Conservation (phyloP, 495 filamentous ascomycete genomes). For the Annulohypoxylon maeteangense region DNA sequence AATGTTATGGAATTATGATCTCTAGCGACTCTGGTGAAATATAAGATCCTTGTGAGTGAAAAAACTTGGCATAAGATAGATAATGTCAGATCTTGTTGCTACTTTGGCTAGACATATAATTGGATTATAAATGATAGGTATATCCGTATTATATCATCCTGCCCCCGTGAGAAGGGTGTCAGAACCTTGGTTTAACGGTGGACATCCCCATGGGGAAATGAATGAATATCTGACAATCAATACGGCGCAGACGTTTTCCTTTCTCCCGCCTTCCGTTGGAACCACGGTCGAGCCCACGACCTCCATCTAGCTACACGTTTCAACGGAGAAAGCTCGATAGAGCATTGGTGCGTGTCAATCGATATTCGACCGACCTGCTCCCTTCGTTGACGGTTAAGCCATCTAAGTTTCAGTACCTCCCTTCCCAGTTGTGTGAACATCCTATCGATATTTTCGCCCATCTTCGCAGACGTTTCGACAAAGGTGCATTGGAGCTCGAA, state of each 20-base stretch:
- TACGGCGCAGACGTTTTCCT: conserved; percentile 20
- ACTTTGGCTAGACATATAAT: neutral
- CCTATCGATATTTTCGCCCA: conserved; percentile 50
- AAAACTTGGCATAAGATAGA: too few species aligned
- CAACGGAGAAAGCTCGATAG: conserved; percentile 13
- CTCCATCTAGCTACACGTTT: conserved; percentile 36
- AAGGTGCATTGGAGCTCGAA: conserved; percentile 42
- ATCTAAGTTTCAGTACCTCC: conserved; percentile 46
- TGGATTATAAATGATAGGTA: neutral
- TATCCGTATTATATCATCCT: neutral
- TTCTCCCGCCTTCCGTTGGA: conserved; percentile 25
- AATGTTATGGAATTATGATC: neutral
- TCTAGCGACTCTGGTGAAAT: neutral
- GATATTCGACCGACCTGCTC: conserved; percentile 32
- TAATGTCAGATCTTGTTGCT: neutral
- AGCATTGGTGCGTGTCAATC: neutral
- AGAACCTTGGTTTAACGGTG: neutral
- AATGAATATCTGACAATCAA: conserved; percentile 6
- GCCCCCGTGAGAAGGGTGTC: neutral
- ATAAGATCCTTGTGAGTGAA: neutral
- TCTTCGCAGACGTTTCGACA: conserved; percentile 53
- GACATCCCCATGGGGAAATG: neutral
- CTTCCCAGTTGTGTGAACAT: conserved; percentile 47
- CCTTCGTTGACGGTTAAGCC: conserved; percentile 39
- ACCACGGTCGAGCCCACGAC: conserved; percentile 37